These are phyloP conservation scores for Trifolium fragiferum DNA, from an alignment of 306 rosid genomes.

Conservation along the genomic window DNA sequence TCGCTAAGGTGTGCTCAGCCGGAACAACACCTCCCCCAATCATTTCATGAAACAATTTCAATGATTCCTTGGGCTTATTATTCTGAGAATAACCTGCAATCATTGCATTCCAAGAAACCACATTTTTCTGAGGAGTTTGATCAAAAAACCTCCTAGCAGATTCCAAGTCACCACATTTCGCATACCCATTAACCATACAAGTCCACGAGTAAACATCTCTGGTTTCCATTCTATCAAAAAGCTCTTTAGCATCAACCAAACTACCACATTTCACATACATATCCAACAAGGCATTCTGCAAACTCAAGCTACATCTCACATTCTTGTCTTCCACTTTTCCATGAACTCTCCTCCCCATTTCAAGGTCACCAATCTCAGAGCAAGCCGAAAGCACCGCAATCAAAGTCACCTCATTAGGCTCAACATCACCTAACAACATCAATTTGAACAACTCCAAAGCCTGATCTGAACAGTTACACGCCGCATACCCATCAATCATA, in stretches of 20 bases:
- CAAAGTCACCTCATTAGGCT: slow-evolving; percentile 81
- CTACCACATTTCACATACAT: slow-evolving; percentile 71
- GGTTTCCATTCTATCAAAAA: slow-evolving; percentile 60
- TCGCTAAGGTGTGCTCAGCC: slow-evolving; percentile 65
- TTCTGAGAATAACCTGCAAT: slow-evolving; percentile 82
- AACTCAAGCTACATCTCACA: slow-evolving; percentile 47
- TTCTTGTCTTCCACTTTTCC: slow-evolving; percentile 46
- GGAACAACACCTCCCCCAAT: slow-evolving; percentile 52
- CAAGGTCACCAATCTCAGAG: slow-evolving; percentile 51
- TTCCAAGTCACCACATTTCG: slow-evolving; percentile 69
- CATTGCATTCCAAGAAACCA: slow-evolving; percentile 77
- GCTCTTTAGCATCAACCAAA: slow-evolving; percentile 53
- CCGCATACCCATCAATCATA: slow-evolving; percentile 73
- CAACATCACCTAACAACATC: slow-evolving; percentile 60
- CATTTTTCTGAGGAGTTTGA: slow-evolving; percentile 67
- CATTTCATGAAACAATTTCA: slow-evolving; percentile 68
- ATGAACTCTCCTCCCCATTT: slow-evolving; percentile 54
- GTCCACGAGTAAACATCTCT: slow-evolving; percentile 84
- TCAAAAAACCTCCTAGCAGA: slow-evolving; percentile 66
- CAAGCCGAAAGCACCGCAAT: slow-evolving; percentile 64
- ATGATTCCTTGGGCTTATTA: slow-evolving; percentile 61
- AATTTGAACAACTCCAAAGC: slow-evolving; percentile 60
- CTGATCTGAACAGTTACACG: slow-evolving; percentile 42
- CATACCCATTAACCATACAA: slow-evolving; percentile 79
- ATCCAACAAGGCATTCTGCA: slow-evolving; percentile 69